These are phyloP conservation scores for Lactarius trivialis DNA, from an alignment of 768 basidiomycete genomes.

Conservation along the genomic window DNA sequence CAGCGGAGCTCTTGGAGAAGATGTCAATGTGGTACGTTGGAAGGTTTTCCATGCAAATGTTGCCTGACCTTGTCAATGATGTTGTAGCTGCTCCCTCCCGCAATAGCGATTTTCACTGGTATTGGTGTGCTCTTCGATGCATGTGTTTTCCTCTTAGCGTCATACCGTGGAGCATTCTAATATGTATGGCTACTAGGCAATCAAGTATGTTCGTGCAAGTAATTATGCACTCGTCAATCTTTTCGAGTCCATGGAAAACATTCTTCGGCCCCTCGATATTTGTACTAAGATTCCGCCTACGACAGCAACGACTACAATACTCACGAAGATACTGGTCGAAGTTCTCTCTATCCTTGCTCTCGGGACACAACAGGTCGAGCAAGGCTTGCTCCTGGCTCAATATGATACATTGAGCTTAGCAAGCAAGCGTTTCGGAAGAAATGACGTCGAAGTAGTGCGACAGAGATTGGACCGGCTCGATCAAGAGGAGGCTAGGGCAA, in stretches of 20 bases:
- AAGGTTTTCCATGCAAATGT: background rate
- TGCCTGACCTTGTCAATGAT: too few relatives aligned
- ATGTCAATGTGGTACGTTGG: background rate
- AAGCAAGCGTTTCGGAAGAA: background rate
- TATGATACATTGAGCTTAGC: background rate
- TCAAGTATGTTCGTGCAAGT: background rate
- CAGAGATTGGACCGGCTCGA: background rate
- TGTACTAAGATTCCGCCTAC: background rate
- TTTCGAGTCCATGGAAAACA: background rate
- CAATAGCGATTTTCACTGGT: background rate
- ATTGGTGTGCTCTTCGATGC: background rate
- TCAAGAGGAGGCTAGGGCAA: background rate
- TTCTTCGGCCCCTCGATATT: background rate
- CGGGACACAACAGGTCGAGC: background rate
- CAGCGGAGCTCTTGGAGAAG: background rate
- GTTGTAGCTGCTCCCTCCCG: background rate
- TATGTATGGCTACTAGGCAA: background rate
- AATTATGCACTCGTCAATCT: background rate
- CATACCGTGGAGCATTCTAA: background rate
- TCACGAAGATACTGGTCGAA: background rate
- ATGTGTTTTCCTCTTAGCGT: background rate
- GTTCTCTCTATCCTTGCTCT: background rate
- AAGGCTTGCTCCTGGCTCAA: background rate
- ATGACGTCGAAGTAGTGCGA: background rate
- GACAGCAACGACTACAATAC: background rate